phyloP scores from a whole-genome alignment of 805 yeast species.

The Hanseniaspora pseudoguilliermondii region DNA sequence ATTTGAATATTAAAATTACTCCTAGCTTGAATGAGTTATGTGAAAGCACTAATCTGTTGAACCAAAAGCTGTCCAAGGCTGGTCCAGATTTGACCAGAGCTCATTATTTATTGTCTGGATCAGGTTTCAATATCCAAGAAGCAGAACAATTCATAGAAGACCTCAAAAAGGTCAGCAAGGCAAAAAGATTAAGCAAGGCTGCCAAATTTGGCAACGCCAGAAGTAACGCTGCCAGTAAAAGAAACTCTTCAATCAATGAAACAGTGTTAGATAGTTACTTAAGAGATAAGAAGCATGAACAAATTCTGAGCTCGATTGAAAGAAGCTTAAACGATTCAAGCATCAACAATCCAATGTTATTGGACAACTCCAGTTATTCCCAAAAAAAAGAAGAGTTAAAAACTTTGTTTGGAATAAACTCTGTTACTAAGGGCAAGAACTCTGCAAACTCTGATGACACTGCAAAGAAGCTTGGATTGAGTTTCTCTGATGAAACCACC shows the following conservation, averaged over 20 bases:
- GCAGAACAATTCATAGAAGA: constrained; percentile 46
- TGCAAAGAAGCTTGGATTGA: neutral
- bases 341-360: constrained; percentile 52
- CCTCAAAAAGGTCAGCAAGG: constrained; percentile 24
- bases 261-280: constrained; percentile 51
- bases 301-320: constrained; percentile 69
- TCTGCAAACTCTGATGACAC: neutral
- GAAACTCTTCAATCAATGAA: constrained; percentile 11
- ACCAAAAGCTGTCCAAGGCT: constrained; percentile 25
- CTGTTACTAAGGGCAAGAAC: constrained; percentile 22
- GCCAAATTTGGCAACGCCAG: constrained; percentile 15
- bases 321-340: constrained; percentile 75
- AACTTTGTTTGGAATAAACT: constrained; percentile 51
- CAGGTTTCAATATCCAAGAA: constrained; percentile 79
- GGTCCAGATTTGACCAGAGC: constrained; percentile 46
- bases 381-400: constrained; percentile 61
- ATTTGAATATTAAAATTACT: neutral
- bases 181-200: constrained; percentile 20
- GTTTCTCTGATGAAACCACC: neutral
- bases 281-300: constrained; percentile 65
- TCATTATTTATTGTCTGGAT: constrained; percentile 79
- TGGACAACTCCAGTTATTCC: constrained; percentile 68
- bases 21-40: constrained; percentile 59
- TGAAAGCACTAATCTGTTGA: constrained; percentile 3
- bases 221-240: constrained; percentile 17